phyloP scores from a whole-genome alignment of 768 basidiomycete genomes.

The Tylopilus rubrobrunneus region DNA sequence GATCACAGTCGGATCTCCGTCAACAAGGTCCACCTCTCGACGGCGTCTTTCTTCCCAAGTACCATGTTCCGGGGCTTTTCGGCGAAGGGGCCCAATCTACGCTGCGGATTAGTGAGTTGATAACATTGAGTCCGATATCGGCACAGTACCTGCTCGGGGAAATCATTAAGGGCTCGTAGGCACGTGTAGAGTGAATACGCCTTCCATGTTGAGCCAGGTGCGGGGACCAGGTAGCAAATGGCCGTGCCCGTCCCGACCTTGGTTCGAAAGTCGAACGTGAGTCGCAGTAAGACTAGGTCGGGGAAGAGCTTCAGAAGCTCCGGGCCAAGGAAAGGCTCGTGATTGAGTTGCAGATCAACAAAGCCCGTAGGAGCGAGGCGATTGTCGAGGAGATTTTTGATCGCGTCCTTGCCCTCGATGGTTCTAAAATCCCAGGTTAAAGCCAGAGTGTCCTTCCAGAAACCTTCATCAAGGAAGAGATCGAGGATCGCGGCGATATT shows the following conservation, averaged over 20 bases:
- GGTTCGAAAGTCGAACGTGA: constrained; percentile 53
- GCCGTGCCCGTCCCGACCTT: constrained; percentile 48
- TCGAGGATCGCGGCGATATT: constrained; percentile 18
- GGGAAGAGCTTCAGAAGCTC: constrained; percentile 41
- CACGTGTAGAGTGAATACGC: constrained; percentile 58
- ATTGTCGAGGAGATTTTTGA: constrained; percentile 38
- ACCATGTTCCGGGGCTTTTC: neutral
- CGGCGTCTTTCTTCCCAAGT: constrained; percentile 46
- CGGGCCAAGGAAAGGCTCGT: constrained; percentile 23
- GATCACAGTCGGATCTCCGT: constrained; percentile 53
- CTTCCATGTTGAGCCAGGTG: constrained; percentile 46
- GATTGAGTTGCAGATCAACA: constrained; percentile 9
- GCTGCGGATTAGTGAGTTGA: neutral
- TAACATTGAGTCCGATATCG: neutral
- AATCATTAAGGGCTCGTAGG: constrained; percentile 53
- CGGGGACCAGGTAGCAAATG: constrained; percentile 51
- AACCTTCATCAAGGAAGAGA: constrained; percentile 29
- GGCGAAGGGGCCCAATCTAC: neutral
- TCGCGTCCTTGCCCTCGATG: constrained; percentile 37
- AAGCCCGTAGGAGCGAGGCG: constrained; percentile 25
- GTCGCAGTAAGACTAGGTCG: constrained; percentile 56
- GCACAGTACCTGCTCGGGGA: constrained; percentile 42
- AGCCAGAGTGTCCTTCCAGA: constrained; percentile 53
- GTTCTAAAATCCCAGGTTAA: constrained; percentile 57
- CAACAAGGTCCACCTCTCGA: constrained; percentile 34